A percentile compares a stretch with the other conserved stretches of the same genome.
These are phyloP conservation scores for Trypanosoma brucei DNA, from an alignment of 208 protist genomes.

Conservation along the genomic window DNA sequence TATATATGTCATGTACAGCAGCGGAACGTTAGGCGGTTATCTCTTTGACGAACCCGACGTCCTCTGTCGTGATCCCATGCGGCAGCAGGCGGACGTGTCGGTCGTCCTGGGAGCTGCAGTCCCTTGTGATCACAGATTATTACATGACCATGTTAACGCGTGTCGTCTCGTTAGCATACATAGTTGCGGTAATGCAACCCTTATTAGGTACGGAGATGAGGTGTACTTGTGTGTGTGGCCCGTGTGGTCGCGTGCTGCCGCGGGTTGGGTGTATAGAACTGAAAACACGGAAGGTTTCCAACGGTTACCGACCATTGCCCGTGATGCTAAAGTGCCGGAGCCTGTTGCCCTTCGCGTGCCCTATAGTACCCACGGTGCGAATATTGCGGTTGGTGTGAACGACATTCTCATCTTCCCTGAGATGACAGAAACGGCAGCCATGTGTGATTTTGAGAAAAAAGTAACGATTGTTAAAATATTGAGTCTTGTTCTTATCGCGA, in stretches of 20 bases:
- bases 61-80: conserved; percentile 43
- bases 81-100: conserved; percentile 11
- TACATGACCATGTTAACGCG: not conserved
- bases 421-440: not conserved
- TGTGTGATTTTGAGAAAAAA: not conserved
- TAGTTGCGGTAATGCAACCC: conserved; percentile 42
- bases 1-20: conserved; percentile 45
- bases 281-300: conserved; percentile 12
- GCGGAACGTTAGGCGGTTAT: conserved; percentile 40
- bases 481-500: conserved; percentile 14
- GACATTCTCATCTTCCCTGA: conserved; percentile 62
- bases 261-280: conserved; percentile 57
- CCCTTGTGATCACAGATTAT: not conserved
- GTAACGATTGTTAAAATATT: conserved; percentile 18
- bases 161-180: conserved; percentile 33
- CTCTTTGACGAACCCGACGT: conserved; percentile 67
- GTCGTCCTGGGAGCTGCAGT: conserved; percentile 15
- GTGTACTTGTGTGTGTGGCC: conserved; percentile 63
- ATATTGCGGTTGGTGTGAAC: conserved; percentile 47
- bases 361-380: conserved; percentile 44
- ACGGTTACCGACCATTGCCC: conserved; percentile 38
- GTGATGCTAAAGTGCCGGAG: conserved; percentile 28
- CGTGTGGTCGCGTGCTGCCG: conserved; percentile 34
- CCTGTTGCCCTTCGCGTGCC: conserved; percentile 64
- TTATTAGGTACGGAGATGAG: conserved; percentile 46